Evolutionary conservation across 106 monocot species (phyloP).

Genomic region (Dendrobium catenatum): DNA sequence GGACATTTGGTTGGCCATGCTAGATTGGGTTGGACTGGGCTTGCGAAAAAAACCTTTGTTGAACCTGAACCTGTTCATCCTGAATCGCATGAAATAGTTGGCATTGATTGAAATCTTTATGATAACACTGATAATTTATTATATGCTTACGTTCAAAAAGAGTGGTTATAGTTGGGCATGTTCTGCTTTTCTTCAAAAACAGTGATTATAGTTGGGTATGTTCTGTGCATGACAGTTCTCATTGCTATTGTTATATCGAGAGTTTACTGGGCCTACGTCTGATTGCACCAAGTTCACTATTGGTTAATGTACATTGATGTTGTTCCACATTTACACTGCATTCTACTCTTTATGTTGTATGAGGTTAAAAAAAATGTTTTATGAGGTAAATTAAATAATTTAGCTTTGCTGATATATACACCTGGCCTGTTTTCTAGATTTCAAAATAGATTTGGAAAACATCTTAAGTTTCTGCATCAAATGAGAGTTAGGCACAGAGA

Average conservation of each 20-base stretch:
- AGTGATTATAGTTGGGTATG: background rate
- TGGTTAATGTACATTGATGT: background rate
- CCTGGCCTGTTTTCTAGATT: conserved; percentile 30
- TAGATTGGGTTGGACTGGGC: too few species aligned
- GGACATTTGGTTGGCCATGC: too few species aligned
- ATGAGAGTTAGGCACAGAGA: conserved; percentile 30
- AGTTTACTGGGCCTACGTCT: background rate
- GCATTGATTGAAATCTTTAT: too few species aligned
- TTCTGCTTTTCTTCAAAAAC: background rate
- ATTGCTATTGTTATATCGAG: background rate
- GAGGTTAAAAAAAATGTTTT: background rate
- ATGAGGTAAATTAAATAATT: background rate
- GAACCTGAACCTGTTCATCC: too few species aligned
- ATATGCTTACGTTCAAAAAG: background rate
- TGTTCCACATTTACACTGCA: background rate
- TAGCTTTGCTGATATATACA: background rate
- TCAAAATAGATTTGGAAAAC: conserved; percentile 45
- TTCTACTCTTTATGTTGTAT: background rate
- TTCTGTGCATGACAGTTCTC: background rate
- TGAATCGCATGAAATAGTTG: too few species aligned
- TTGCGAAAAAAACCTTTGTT: too few species aligned
- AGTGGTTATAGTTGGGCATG: background rate
- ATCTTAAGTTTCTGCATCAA: conserved; percentile 57
- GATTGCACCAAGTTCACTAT: background rate
- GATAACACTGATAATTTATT: too few species aligned